Evolutionary conservation across 352 stramenopile species (phyloP).

Genomic region (Albugo candida): DNA sequence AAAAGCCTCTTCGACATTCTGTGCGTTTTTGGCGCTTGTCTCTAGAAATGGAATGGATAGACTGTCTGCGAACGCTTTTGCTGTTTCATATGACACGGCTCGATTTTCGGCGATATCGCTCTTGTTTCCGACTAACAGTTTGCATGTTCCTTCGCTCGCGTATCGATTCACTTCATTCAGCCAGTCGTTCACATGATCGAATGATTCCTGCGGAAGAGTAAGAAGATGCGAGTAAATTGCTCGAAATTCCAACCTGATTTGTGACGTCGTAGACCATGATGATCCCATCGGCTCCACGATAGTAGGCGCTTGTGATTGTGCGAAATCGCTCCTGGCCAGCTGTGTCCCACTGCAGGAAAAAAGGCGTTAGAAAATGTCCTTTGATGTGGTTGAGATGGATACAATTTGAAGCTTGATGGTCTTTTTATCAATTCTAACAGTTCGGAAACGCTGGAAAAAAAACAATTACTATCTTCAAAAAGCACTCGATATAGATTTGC

Average conservation of each 20-base stretch:
- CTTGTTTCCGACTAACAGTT: slow-evolving; percentile 98
- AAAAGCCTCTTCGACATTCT: slow-evolving; percentile 83
- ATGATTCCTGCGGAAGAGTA: slow-evolving; percentile 53
- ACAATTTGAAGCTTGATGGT: slow-evolving; percentile 99
- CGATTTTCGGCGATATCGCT: slow-evolving; percentile 88
- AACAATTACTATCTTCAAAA: slow-evolving; percentile 6
- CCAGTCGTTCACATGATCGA: slow-evolving; percentile 98
- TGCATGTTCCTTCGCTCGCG: slow-evolving; percentile 90
- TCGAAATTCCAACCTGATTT: slow-evolving; percentile 29
- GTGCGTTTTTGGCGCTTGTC: slow-evolving; percentile 76
- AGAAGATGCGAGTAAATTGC: neutral
- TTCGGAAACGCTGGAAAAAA: slow-evolving; percentile 91
- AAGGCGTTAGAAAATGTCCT: neutral
- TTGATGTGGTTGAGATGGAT: slow-evolving; percentile 6
- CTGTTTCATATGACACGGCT: slow-evolving; percentile 85
- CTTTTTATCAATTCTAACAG: slow-evolving; percentile 98
- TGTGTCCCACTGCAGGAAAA: slow-evolving; percentile 88
- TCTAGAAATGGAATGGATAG: slow-evolving; percentile 78
- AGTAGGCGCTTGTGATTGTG: slow-evolving; percentile 99
- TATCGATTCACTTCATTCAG: slow-evolving; percentile 93
- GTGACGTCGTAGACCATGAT: slow-evolving; percentile 99
- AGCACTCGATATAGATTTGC: neutral
- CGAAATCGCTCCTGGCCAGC: slow-evolving; percentile 99
- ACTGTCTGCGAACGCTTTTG: slow-evolving; percentile 81
- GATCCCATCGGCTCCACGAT: slow-evolving; percentile 97